Evolutionary conservation across 768 basidiomycete species (phyloP).

Genomic region (Hirschioporus abietinus): DNA sequence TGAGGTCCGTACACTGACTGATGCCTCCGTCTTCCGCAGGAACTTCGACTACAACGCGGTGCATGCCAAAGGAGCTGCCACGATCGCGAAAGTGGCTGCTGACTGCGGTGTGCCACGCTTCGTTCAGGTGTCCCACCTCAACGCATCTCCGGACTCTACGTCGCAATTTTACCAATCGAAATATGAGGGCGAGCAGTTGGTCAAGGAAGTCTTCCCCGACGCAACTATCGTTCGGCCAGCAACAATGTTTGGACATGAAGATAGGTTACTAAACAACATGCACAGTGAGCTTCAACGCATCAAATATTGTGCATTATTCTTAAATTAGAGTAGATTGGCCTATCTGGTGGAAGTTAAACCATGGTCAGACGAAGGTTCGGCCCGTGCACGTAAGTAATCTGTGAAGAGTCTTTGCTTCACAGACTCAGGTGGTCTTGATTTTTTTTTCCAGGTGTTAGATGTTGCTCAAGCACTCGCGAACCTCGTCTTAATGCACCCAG

Average conservation of each 20-base stretch:
- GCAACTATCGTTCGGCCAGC: slow-evolving; percentile 88
- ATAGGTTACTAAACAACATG: slow-evolving; percentile 89
- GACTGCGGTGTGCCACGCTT: slow-evolving; percentile 76
- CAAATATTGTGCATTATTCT: slow-evolving; percentile 13
- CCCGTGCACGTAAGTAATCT: slow-evolving; percentile 77
- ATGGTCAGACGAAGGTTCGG: slow-evolving; percentile 78
- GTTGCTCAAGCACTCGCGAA: slow-evolving; percentile 90
- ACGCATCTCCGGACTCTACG: slow-evolving; percentile 72
- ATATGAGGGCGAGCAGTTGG: slow-evolving; percentile 82
- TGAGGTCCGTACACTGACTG: neutral
- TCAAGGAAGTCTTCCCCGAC: slow-evolving; percentile 74
- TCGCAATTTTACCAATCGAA: slow-evolving; percentile 88
- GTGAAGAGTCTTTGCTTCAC: slow-evolving; percentile 16
- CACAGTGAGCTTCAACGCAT: slow-evolving; percentile 54
- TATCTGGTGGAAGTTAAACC: slow-evolving; percentile 91
- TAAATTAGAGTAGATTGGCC: slow-evolving; percentile 62
- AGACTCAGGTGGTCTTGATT: slow-evolving; percentile 5
- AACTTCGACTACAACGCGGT: slow-evolving; percentile 84
- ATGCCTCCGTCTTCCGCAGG: slow-evolving; percentile 39
- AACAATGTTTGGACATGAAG: slow-evolving; percentile 89
- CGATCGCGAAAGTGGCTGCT: slow-evolving; percentile 80
- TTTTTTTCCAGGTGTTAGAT: slow-evolving; percentile 66
- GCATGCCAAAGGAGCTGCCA: slow-evolving; percentile 75
- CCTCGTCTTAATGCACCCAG: slow-evolving; percentile 55
- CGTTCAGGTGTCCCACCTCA: slow-evolving; percentile 93